Base-by-base conservation (phyloP, 2,329 filamentous ascomycete genomes). In the Colletotrichum coccodes region DNA sequence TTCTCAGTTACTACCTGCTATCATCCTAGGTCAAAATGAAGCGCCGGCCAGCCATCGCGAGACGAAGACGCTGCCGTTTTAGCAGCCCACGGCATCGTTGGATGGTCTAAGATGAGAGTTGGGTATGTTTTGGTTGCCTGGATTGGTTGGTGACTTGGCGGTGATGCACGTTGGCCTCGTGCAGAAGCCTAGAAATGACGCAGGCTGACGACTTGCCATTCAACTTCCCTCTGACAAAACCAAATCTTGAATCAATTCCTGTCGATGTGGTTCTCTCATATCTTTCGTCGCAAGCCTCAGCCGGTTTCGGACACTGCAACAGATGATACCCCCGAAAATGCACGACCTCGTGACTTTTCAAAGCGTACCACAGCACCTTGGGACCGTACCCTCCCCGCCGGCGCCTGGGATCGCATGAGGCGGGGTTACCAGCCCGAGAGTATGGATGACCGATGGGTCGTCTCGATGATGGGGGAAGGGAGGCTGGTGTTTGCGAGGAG, bases 361-460 rank as follows among this genome's bases (percentile, higher is more conserved):
- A 28, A 53, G 38, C 47, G 46, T n/a, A 30, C 21, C 34, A 46
- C 63, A 23, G 40, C 57, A 26, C 3, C 47, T 1, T 66, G 63
- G 47, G 47, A 47, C 34, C 18, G 21, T 4, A 28, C 63, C 32
- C 60, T 68, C 28, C 9, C 44, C 18, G 12, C 34, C 6, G 50
- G 28, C 44, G 44, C 38, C 18, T 68, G 44, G 64, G 60, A 64
- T 21, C 50, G 53, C 42, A 64, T 63, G 60, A 50, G 46, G 60
- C 30, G 28, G 44, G 64, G 64, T 4, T 30, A 57, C 26, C 44
- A 42, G n/a, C 59, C 44, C 36, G 49, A 50, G 53, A 28, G 60
- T 14, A 64, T 64, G 64, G 44, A 64, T 6, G 60, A 64, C 42
- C 42, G 60, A 8, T 68, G 60, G 44, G 36, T 30, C 30, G 14